phyloP scores from a whole-genome alignment of 1,284 basidiomycete genomes.

The Ustilago crameri region DNA sequence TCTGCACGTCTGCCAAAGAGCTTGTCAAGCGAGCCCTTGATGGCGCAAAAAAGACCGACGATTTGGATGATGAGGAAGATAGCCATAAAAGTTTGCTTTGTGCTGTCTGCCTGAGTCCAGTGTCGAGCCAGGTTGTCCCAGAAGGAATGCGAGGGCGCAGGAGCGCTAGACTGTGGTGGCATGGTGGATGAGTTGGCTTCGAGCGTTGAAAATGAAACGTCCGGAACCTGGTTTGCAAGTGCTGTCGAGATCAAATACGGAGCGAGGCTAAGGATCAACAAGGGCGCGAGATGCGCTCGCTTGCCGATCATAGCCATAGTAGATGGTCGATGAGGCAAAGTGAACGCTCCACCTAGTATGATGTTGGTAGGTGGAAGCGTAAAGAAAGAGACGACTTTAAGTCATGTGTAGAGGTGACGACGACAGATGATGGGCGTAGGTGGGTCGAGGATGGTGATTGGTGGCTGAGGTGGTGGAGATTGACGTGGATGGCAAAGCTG shows the following conservation, averaged over 20 bases:
- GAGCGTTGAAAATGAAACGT: neutral
- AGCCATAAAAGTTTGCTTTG: slow-evolving; percentile 51
- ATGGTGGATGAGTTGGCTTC: slow-evolving; percentile 5
- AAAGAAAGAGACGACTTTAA: neutral
- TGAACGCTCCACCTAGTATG: slow-evolving; percentile 17
- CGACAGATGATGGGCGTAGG: no score
- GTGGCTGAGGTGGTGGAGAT: neutral
- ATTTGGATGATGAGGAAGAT: slow-evolving; percentile 40
- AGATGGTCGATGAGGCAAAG: slow-evolving; percentile 2
- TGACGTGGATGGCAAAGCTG: no score
- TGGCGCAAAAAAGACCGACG: slow-evolving; percentile 25
- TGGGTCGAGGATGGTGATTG: no score
- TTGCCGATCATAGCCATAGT: neutral
- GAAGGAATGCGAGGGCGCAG: slow-evolving; percentile 16
- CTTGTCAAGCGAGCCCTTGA: slow-evolving; percentile 48
- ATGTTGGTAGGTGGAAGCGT: slow-evolving; percentile 8
- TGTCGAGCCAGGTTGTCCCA: slow-evolving; percentile 33
- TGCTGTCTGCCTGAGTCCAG: slow-evolving; percentile 44
- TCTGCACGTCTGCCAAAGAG: slow-evolving; percentile 44
- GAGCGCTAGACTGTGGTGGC: slow-evolving; percentile 4
- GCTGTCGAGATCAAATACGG: slow-evolving; percentile 4
- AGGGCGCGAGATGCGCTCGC: slow-evolving; percentile 1
- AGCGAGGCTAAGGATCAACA: slow-evolving; percentile 5
- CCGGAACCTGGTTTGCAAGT: neutral
- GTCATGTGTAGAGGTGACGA: slow-evolving; percentile 10